Base-by-base conservation (phyloP, 352 stramenopile species). In the Phytophthora fragariae region DNA sequence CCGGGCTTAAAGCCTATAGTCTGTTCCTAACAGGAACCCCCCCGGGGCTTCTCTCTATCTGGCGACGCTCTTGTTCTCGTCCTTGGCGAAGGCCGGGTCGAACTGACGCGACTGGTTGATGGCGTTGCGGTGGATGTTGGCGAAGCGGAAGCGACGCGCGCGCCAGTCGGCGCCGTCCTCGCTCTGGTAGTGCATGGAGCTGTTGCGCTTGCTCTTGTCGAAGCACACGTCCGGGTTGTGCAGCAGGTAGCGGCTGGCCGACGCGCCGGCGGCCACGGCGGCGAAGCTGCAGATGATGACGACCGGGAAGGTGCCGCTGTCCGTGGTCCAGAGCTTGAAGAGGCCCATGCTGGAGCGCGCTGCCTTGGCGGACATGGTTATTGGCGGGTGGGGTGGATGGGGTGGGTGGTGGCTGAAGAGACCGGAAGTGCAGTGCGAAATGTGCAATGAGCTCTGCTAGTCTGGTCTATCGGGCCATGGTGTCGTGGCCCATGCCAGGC, bases 61-160 rank as follows among this genome's bases (percentile, higher is more conserved):
- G 55, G 68, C 49, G 58, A 88, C 65, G 29, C 15, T 56, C 69
- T 82, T 70, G 76, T 88, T 90, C 76, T 86, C 80, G n/a, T 83
- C 67, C 70, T 86, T 86, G 41, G 60, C 73, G 59, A 77, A 90
- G 15, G 84, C 67, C 11, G 66, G 61, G 63, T 87, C 83, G 69
- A 83, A 90, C 73, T 90, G 80, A 19, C 67, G 81, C 24, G 83
- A 90, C 81, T 90, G 83, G 74, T 90, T 88, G 76, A 89, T 87
- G 59, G 80, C 62, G 72, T 89, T 87, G 70, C 77, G 79, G 57
- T 75, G 72, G 55, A 86, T 72, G 71, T 86, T 86, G 41, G 82
- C 79, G 47, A 84, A 80, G 39, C 75, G 74, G 77, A 89, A 86
- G 62, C 81, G 81, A 39, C 69, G 74, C 61, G 64, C 60, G 50